These are phyloP conservation scores for Immersiella caudata DNA, from an alignment of 495 filamentous ascomycete species.

Conservation along the genomic window DNA sequence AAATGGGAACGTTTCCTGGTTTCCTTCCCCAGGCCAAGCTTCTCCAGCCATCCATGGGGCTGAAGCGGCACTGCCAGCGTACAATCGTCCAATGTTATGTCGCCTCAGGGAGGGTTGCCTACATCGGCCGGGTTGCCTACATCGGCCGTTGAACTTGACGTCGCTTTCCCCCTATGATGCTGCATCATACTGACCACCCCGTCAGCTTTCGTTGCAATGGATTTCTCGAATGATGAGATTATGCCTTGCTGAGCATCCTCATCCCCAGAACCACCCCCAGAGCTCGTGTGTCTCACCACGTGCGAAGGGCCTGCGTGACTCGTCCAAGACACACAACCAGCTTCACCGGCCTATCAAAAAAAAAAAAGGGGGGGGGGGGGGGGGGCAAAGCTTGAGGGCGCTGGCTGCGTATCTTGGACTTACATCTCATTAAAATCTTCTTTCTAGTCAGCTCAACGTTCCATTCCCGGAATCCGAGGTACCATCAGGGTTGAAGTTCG, in stretches of 20 bases:
- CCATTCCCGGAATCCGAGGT: background rate
- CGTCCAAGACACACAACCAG: background rate
- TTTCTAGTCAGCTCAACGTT: background rate
- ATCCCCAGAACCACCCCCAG: background rate
- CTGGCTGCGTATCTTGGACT: background rate
- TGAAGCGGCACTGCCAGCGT: slow-evolving; percentile 5
- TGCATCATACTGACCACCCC: background rate
- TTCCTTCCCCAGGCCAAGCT: background rate
- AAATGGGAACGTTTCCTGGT: background rate
- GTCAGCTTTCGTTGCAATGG: background rate
- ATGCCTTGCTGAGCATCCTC: background rate
- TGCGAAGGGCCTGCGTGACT: background rate
- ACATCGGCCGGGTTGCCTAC: background rate
- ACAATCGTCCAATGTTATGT: background rate
- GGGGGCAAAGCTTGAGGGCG: background rate
- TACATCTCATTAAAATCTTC: background rate
- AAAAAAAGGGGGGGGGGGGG: no score
- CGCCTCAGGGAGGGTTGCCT: background rate
- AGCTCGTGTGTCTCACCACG: background rate
- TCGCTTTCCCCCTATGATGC: background rate
- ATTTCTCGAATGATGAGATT: background rate
- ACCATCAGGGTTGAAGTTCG: background rate
- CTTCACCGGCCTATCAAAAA: background rate
- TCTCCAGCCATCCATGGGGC: background rate
- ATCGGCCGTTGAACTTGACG: background rate